A percentile compares a stretch with the other conserved stretches of the same genome.
Conservation (phyloP, 1,139 yeast species). For the Protomyces inundatus region DNA sequence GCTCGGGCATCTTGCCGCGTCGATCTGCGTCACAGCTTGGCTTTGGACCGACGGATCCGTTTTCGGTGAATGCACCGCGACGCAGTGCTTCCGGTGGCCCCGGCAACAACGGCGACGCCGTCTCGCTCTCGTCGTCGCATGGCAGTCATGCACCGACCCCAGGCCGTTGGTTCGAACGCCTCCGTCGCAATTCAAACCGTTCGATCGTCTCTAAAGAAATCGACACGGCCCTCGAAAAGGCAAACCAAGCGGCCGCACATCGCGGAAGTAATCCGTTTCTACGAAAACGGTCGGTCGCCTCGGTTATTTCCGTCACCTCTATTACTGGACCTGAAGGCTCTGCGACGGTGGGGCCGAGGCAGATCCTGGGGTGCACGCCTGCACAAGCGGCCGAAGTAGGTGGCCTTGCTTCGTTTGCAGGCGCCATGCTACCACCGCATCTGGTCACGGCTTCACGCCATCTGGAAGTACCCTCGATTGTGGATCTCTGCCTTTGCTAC, state of each 20-base stretch:
- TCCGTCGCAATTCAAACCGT: slow-evolving; percentile 3
- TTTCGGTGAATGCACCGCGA: background rate
- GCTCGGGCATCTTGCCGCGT: background rate
- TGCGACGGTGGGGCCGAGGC: background rate
- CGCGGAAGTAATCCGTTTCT: slow-evolving; percentile 9
- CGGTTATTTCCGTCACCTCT: background rate
- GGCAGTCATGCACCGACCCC: background rate
- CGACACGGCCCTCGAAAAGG: background rate
- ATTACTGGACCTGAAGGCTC: background rate
- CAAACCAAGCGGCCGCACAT: background rate
- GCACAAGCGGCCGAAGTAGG: slow-evolving; percentile 8
- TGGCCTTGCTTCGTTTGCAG: slow-evolving; percentile 3
- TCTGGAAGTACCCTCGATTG: slow-evolving; percentile 7
- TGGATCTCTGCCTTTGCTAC: slow-evolving; percentile 14
- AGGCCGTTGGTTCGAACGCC: background rate
- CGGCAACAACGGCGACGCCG: background rate
- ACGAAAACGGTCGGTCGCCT: slow-evolving; percentile 10
- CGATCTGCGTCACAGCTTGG: background rate
- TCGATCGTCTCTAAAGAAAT: background rate
- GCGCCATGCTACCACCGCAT: background rate
- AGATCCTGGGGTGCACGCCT: slow-evolving; percentile 1
- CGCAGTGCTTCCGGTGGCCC: background rate
- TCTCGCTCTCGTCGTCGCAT: background rate
- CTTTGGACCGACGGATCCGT: background rate
- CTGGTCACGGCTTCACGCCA: background rate